phyloP scores from a whole-genome alignment of 352 stramenopile species.

The Plasmopara viticola region DNA sequence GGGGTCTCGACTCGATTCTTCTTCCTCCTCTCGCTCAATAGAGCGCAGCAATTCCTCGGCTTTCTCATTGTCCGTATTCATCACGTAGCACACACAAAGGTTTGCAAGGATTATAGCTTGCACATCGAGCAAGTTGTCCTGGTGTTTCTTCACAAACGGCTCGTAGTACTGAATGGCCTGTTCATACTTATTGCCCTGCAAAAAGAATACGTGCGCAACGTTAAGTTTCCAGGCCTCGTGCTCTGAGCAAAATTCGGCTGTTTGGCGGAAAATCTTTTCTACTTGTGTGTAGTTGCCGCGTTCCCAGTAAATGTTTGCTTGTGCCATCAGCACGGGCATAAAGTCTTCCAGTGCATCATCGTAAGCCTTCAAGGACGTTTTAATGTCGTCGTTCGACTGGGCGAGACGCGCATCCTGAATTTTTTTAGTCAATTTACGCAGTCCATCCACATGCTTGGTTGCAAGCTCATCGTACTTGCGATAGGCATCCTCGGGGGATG shows the following conservation, averaged over 20 bases:
- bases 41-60: constrained; percentile 93
- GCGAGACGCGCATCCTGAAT: constrained; percentile 90
- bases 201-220: constrained; percentile 94
- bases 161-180: constrained; percentile 93
- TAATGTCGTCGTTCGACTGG: constrained; percentile 91
- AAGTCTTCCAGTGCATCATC: constrained; percentile 92
- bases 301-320: constrained; percentile 95
- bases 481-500: constrained; percentile 91
- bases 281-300: constrained; percentile 94
- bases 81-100: constrained; percentile 95
- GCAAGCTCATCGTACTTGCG: constrained; percentile 91
- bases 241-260: constrained; percentile 93
- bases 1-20: constrained; percentile 79
- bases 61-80: constrained; percentile 96
- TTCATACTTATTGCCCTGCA: constrained; percentile 89
- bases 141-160: constrained; percentile 90
- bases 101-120: constrained; percentile 96
- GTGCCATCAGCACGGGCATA: constrained; percentile 95
- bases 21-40: constrained; percentile 94
- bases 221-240: constrained; percentile 95
- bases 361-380: constrained; percentile 89
- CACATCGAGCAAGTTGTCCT: constrained; percentile 89
- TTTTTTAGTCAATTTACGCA: constrained; percentile 92
- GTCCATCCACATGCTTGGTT: constrained; percentile 89
- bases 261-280: constrained; percentile 93